Evolutionary conservation across 2,329 filamentous ascomycete genomes (phyloP), one percentile per base, ranked within the genome.

Genomic region (Dothistroma septosporum): DNA sequence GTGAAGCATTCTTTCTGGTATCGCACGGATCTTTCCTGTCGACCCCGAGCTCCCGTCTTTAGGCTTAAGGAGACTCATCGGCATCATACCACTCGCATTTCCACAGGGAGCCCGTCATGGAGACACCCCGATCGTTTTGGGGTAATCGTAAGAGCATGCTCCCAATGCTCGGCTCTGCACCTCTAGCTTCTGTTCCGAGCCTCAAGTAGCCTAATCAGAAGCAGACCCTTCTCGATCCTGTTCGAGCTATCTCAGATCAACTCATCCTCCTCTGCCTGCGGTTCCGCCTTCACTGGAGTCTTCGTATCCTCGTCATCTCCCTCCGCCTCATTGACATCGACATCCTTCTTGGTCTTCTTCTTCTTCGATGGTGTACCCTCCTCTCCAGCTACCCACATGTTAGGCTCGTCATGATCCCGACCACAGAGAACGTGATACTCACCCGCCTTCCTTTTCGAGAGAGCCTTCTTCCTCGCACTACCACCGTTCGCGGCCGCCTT

Each of bases 361-460:
- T 55, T 47, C 53, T 55, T 55, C 35, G 37, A 24, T 4, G 28
- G 31, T 5, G 28, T 37, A 19, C 24, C 53, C 31, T n/a, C 47
- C 53, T 55, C 41, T 12, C 50, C 50, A 22, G 50, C 50, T 37
- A 21, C 50, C 9, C 24, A 19, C 11, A 24, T 19, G 21, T 50
- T 33, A 53, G 47, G 33, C 11, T 44, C 22, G 5, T n/a, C 11
- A 24, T n/a, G 10, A 12, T 28, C 28, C 1, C 3, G 24, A 47
- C 37, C 47, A 31, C 59, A 53, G 9, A 28, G 11, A 19, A 52
- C n/a, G 12, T 28, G 7, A 16, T 28, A 61, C 52, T 47, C 44
- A 65, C 61, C 58, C 22, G 46, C 53, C 55, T 62, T 65, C 19
- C 63, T 61, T 55, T 60, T 64, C 4, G 55, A 28, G 12, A 41